A percentile compares a stretch with the other conserved stretches of the same genome.
phyloP scores from a whole-genome alignment of 805 yeast species.

The Candida montana region DNA sequence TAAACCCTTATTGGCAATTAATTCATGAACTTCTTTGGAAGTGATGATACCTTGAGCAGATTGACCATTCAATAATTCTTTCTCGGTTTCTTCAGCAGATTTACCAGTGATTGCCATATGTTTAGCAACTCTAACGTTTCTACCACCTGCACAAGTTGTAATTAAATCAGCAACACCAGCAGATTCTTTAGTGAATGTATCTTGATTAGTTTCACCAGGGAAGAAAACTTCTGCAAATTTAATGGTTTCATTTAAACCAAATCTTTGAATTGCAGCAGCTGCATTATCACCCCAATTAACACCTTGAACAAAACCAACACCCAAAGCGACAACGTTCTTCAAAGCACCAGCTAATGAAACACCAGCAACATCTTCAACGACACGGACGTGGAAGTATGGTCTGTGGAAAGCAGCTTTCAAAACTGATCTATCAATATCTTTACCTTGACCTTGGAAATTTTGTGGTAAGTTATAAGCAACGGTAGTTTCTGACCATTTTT shows the following conservation, averaged over 20 bases:
- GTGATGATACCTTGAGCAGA: conserved; percentile 95
- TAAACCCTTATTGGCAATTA: conserved; percentile 22
- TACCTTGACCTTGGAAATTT: conserved; percentile 44
- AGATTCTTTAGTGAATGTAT: conserved; percentile 86
- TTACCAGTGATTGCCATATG: conserved; percentile 78
- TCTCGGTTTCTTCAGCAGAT: conserved; percentile 77
- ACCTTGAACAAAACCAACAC: conserved; percentile 97
- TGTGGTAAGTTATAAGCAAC: conserved; percentile 80
- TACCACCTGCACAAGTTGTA: conserved; percentile 96
- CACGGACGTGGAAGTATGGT: conserved; percentile 95
- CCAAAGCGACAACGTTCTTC: conserved; percentile 92
- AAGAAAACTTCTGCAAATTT: conserved; percentile 78
- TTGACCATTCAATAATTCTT: conserved; percentile 86
- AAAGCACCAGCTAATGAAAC: conserved; percentile 95
- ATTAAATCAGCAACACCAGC: conserved; percentile 98
- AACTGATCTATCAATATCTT: conserved; percentile 57
- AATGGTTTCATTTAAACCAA: conserved; percentile 87
- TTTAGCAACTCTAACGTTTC: conserved; percentile 89
- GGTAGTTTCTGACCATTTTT: conserved; percentile 96
- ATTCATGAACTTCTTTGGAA: conserved; percentile 84
- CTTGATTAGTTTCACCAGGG: conserved; percentile 40
- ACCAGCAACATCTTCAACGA: conserved; percentile 90
- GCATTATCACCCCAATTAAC: conserved; percentile 99
- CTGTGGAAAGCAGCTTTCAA: conserved; percentile 89
- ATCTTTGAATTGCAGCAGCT: conserved; percentile 94